phyloP scores from a whole-genome alignment of 441 rosid genomes.

The Syzygium syzygioides region DNA sequence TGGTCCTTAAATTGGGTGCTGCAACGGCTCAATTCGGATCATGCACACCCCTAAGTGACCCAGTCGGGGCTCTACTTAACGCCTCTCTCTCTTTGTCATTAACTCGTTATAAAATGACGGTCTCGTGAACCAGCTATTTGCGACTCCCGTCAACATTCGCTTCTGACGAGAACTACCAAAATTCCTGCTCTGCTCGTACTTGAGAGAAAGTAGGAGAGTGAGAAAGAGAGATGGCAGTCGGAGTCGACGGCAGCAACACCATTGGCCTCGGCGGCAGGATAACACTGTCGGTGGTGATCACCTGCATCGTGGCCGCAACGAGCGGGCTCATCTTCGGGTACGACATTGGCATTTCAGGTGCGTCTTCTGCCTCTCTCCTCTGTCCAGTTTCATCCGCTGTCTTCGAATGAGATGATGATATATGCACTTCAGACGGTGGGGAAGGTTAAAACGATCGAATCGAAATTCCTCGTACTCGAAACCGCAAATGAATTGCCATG shows the following conservation, averaged over 20 bases:
- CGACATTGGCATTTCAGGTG: slow-evolving; percentile 79
- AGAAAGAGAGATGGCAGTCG: slow-evolving; percentile 32
- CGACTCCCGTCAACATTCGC: background rate
- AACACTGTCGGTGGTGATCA: slow-evolving; percentile 45
- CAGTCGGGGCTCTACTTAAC: background rate
- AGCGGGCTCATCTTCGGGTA: slow-evolving; percentile 78
- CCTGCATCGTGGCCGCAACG: slow-evolving; percentile 69
- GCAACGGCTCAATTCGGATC: too few relatives aligned
- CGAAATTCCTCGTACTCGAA: background rate
- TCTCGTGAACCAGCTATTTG: background rate
- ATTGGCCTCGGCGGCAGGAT: slow-evolving; percentile 26
- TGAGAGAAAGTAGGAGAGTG: background rate
- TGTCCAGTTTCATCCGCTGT: background rate
- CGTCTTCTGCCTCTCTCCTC: background rate
- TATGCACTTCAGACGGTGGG: background rate
- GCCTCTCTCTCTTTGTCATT: background rate
- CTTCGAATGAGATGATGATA: background rate
- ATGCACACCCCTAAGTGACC: background rate
- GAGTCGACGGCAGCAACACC: slow-evolving; percentile 23
- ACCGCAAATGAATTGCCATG: background rate
- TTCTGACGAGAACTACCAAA: background rate
- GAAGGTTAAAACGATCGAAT: background rate
- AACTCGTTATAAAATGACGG: background rate
- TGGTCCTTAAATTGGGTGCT: too few relatives aligned
- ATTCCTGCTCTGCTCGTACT: background rate